Conservation (phyloP, 192 early-diverging fungal species). For the Coemansia asiatica region DNA sequence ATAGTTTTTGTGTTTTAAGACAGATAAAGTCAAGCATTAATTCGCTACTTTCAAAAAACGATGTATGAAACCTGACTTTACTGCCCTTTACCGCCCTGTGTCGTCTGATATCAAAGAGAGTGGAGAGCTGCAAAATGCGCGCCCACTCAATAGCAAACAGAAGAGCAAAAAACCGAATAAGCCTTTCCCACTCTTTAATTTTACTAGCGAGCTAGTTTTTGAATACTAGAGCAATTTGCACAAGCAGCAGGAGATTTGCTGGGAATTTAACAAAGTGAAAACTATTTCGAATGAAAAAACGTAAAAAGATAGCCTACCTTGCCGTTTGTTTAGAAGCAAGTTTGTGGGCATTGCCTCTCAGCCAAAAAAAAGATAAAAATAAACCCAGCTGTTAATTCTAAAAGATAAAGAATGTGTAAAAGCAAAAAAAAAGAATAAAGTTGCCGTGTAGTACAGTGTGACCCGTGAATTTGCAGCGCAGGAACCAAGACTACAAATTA, state of each 20-base stretch:
- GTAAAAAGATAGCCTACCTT: constrained; percentile 23
- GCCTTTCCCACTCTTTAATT: too few species aligned
- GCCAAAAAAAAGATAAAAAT: constrained; percentile 2
- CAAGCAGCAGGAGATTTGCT: neutral
- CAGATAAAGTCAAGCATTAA: too few species aligned
- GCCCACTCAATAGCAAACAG: neutral
- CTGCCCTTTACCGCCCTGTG: neutral
- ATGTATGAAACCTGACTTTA: neutral
- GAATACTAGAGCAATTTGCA: too few species aligned
- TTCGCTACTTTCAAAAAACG: neutral
- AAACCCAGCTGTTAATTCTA: neutral
- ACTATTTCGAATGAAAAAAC: too few species aligned
- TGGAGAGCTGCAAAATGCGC: neutral
- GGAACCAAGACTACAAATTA: neutral
- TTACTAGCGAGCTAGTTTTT: too few species aligned
- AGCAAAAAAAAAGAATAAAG: neutral
- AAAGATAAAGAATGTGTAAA: neutral
- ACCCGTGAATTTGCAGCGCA: neutral
- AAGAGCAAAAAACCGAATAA: too few species aligned
- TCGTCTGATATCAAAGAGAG: neutral
- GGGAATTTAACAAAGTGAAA: neutral
- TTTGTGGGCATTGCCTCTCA: constrained; percentile 29
- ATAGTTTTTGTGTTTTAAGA: too few species aligned
- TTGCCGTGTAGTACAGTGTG: too few species aligned
- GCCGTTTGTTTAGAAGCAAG: constrained; percentile 42